Evolutionary conservation across 495 filamentous ascomycete genomes (phyloP), one percentile per base, ranked within the genome.

Genomic region (Xylaria venustula): DNA sequence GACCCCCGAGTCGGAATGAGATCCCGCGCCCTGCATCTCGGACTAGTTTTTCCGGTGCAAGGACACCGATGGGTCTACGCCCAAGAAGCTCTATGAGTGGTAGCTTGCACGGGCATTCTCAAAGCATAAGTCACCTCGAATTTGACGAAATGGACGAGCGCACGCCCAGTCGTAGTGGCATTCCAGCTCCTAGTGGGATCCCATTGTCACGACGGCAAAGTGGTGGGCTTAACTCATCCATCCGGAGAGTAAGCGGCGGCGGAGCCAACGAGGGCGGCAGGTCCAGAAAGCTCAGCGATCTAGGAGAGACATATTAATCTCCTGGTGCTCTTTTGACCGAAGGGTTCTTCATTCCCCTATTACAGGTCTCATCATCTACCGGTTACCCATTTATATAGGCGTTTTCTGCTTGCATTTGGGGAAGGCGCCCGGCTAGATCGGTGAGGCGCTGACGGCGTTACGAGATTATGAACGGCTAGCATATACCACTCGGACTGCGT

Each of bases 11-110:
- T 66, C 77, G 81, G 46, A 73, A 71, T 14, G 82, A 82, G 20
- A 75, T 74, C n/a, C 71, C 72, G 20, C 90, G 90, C 60, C 85
- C 90, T 47, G 82, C 85, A 67, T 91, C 88, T 67, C 82, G 79
- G 9, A 65, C 77, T 3, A 79, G 77, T 47, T 53, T 88, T 30
- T 77, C 77, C 6, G 83, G 87, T 3, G 73, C 86, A 14, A 83
- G 88, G 34, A 92, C 90, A 3, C 87, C 89, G 8, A 66, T 87
- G 22, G 80, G 80, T 40, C 5, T 69, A 30, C 75, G 86, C 25
- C 85, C 87, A 9, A 74, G 84, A 49, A 85, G 82, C 44, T 83
- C 81, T 42, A 68, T 87, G 51, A 79, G 82, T 48, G 83, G 83
- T 17, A 85, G 81, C 64, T 71, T 80, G 4, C 81, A 85, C 58